phyloP scores from a whole-genome alignment of 225 moss, liverwort and hornwort species.

The Pseudoscleropodium purum region DNA sequence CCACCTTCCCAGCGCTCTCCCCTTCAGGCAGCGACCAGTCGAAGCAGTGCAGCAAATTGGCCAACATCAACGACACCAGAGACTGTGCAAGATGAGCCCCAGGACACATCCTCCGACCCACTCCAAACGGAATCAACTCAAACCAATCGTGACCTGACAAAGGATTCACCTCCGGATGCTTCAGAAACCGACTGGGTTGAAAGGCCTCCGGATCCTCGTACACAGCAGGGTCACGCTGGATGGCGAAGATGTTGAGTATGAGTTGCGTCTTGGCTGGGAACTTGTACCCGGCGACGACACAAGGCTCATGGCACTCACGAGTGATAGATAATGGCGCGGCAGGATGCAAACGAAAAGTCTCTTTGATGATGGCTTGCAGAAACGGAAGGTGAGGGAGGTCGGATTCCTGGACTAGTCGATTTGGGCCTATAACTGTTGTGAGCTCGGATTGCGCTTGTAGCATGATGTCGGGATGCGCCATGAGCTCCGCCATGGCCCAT shows the following conservation, averaged over 20 bases:
- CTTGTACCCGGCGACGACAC: conserved; percentile 9
- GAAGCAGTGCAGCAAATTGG: conserved; percentile 27
- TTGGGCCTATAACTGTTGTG: conserved; percentile 29
- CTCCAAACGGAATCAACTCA: conserved; percentile 24
- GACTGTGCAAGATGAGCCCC: conserved; percentile 20
- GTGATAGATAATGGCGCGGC: conserved; percentile 5
- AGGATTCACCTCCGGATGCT: not conserved
- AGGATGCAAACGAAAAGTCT: conserved; percentile 33
- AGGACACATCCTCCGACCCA: conserved; percentile 26
- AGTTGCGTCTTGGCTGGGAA: conserved; percentile 42
- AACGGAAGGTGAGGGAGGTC: conserved; percentile 6
- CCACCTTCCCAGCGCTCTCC: not conserved
- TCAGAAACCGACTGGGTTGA: conserved; percentile 35
- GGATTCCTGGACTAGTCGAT: conserved; percentile 31
- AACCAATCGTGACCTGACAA: conserved; percentile 14
- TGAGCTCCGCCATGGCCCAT: conserved; percentile 35
- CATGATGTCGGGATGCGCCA: conserved; percentile 34
- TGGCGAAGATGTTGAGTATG: conserved; percentile 21
- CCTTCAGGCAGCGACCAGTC: conserved; percentile 27
- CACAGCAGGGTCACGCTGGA: conserved; percentile 6
- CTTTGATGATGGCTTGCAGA: conserved; percentile 35
- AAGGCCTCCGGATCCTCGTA: conserved; percentile 25
- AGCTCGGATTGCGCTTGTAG: conserved; percentile 35
- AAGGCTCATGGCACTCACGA: conserved; percentile 25
- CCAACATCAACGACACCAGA: conserved; percentile 21